phyloP scores from a whole-genome alignment of 176 grass and related monocot genomes.

The Juncus effusus region DNA sequence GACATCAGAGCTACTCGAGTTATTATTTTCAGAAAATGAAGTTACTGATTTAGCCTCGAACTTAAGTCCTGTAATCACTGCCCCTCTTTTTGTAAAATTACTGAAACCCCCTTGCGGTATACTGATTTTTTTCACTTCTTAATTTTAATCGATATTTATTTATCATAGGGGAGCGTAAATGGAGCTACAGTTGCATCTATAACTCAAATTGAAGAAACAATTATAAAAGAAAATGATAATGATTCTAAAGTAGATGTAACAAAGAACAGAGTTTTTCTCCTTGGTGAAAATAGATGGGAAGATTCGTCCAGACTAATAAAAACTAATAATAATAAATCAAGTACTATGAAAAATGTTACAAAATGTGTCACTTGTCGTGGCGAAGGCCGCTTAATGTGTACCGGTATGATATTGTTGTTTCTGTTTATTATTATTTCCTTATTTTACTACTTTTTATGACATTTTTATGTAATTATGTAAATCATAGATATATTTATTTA shows the following conservation, averaged over 20 bases:
- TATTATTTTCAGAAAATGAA: constrained; percentile 41
- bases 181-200: constrained; percentile 49
- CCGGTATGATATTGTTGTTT: constrained; percentile 41
- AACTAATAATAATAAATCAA: constrained; percentile 36
- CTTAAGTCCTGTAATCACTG: constrained; percentile 25
- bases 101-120: not conserved
- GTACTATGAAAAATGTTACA: constrained; percentile 19
- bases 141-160: constrained; percentile 13
- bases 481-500: not conserved
- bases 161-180: constrained; percentile 47
- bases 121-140: not conserved
- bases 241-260: constrained; percentile 34
- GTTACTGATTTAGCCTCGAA: constrained; percentile 6
- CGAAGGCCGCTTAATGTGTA: constrained; percentile 74
- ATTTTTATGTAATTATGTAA: not conserved
- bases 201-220: constrained; percentile 47
- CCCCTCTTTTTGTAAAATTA: constrained; percentile 1
- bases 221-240: constrained; percentile 39
- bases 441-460: not conserved
- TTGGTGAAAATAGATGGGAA: constrained; percentile 98
- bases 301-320: constrained; percentile 58
- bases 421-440: not conserved
- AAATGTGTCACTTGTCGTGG: constrained; percentile 73
- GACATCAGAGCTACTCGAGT: constrained; percentile 71
- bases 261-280: constrained; percentile 66